Base-by-base conservation (phyloP, 1,284 basidiomycete genomes). In the Fomitopsis palustris region DNA sequence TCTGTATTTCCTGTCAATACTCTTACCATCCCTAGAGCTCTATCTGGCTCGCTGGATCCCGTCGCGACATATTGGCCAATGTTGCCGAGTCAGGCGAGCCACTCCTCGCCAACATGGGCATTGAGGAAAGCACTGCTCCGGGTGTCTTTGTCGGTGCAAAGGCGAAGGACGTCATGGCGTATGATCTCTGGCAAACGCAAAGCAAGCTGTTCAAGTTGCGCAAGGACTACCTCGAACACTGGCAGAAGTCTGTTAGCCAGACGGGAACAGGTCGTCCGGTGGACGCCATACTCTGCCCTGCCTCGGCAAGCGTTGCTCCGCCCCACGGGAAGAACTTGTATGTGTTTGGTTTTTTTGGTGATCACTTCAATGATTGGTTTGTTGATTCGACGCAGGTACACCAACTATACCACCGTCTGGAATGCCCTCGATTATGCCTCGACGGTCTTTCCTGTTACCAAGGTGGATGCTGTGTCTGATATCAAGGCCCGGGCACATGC, bases 31-130 rank as follows among this genome's bases (percentile, higher is more conserved):
- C 25, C 19, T 42, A 63, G 62, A 29, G 35, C 33, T 8, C 55
- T 17, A 65, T 68, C n/a, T 67, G 61, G 65, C 61, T 62, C 42
- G 62, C 67, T 6, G 67, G 59, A 6, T 61, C 67, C 8, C 23
- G 21, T 2, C 52, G 56, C 19, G 61, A 62, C 42, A 55, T 51
- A 16, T 19, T 54, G 31, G 45, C 35, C 6, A 38, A 52, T 17
- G 59, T 58, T 37, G 61, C 61, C 17, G 23, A 41, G 2, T 86
- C 85, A 1, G 83, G 82, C 0, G 74, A 86, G 14, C 83, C 85
- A 3, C 73, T 87, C 19, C 84, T 88, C 61, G 81, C 83, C 0
- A 78, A 88, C 42, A 81, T 90, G 42, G 72, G 75, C 17, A 84
- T 83, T n/a, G 75, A 42, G 5, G 60, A 62, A 16, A 43, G 23